Evolutionary conservation across 306 rosid genomes (phyloP).

Genomic region (Castanopsis chinensis): DNA sequence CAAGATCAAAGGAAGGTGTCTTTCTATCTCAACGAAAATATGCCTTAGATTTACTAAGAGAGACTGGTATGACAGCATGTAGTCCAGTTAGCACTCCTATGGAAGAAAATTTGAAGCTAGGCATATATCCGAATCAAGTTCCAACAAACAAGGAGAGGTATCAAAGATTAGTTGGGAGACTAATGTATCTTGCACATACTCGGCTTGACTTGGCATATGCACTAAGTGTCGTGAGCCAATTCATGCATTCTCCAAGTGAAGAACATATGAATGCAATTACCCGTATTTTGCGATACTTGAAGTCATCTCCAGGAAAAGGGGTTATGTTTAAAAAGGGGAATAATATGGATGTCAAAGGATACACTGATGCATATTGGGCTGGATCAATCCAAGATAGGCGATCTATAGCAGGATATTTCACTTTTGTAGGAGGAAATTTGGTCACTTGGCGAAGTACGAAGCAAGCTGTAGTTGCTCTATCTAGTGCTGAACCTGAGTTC

Average conservation of each 20-base stretch:
- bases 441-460: too few relatives aligned
- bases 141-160: neutral
- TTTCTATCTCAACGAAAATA: neutral
- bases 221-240: neutral
- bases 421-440: too few relatives aligned
- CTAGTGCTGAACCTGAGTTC: too few relatives aligned
- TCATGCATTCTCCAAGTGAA: neutral
- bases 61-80: neutral
- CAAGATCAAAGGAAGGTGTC: neutral
- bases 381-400: neutral
- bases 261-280: conserved; percentile 4
- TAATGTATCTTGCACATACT: conserved; percentile 1
- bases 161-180: neutral
- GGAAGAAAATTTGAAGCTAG: neutral
- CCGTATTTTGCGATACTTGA: neutral
- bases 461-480: too few relatives aligned
- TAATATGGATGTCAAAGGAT: neutral
- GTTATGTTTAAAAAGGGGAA: neutral
- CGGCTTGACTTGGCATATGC: too few relatives aligned
- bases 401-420: neutral
- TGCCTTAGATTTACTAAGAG: neutral
- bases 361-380: neutral
- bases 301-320: neutral
- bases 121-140: neutral
- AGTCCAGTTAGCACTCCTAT: neutral